Evolutionary conservation across 306 rosid genomes (phyloP).

Genomic region (Trichosanthes truncata): DNA sequence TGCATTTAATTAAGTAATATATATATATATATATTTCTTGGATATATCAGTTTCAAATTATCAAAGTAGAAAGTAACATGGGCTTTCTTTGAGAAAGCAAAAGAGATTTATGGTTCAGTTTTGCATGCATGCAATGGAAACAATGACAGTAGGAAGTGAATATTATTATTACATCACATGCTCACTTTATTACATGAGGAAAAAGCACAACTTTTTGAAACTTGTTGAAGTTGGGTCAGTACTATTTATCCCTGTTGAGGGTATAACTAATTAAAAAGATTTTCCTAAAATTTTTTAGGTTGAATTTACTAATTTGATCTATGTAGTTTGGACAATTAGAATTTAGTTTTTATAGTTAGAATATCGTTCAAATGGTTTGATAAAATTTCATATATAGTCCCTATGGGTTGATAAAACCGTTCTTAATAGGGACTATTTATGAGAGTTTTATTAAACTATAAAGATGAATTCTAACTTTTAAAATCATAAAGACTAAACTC

Average conservation of each 20-base stretch:
- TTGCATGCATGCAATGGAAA: constrained; percentile 6
- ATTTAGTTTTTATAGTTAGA: no score
- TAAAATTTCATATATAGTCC: no score
- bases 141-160: neutral
- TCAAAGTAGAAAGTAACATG: neutral
- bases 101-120: neutral
- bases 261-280: no score
- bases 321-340: no score
- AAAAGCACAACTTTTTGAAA: neutral
- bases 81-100: neutral
- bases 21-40: neutral
- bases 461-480: no score
- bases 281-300: no score
- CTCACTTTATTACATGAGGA: neutral
- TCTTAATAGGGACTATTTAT: no score
- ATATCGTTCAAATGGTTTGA: no score
- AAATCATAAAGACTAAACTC: no score
- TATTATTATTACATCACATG: neutral
- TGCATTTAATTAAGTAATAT: neutral
- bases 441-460: no score
- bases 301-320: no score
- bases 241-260: neutral
- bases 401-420: no score
- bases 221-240: neutral
- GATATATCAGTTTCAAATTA: neutral